These are phyloP conservation scores for Porodaedalea pini DNA, from an alignment of 1,284 basidiomycete genomes.

Conservation along the genomic window DNA sequence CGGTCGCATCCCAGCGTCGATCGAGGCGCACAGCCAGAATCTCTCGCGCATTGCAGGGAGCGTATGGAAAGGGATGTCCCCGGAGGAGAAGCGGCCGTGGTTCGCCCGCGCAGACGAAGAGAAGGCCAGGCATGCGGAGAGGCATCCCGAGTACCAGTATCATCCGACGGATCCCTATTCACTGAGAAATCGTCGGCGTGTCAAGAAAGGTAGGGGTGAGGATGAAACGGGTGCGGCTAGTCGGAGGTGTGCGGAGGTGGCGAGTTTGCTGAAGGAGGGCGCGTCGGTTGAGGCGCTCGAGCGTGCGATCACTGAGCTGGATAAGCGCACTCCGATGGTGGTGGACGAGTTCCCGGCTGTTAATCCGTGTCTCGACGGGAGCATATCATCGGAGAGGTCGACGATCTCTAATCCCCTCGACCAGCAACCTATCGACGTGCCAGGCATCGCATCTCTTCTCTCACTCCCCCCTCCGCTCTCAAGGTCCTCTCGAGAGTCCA, in stretches of 20 bases:
- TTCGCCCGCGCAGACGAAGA: conserved; percentile 45
- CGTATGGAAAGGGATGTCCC: conserved; percentile 50
- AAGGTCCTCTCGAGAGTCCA: too few species aligned
- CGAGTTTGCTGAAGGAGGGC: conserved; percentile 6
- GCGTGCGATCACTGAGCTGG: conserved; percentile 1
- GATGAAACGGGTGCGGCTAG: neutral
- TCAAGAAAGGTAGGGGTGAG: conserved; percentile 14
- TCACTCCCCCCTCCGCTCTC: too few species aligned
- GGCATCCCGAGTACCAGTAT: conserved; percentile 51
- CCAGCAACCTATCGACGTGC: too few species aligned
- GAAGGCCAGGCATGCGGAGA: conserved; percentile 42
- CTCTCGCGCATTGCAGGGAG: conserved; percentile 54
- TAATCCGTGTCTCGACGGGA: neutral
- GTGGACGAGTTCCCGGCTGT: neutral
- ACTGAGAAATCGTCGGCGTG: conserved; percentile 27
- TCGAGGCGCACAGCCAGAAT: conserved; percentile 52
- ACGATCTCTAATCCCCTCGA: too few species aligned
- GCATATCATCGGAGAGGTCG: neutral
- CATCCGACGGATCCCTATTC: conserved; percentile 32
- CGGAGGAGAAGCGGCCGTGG: conserved; percentile 47
- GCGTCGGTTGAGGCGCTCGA: conserved; percentile 7
- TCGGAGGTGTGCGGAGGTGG: conserved; percentile 14
- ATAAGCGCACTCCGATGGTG: neutral
- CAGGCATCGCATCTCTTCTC: too few species aligned
- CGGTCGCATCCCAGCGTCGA: conserved; percentile 19